Base-by-base conservation (phyloP, 1,284 basidiomycete genomes). In the Naganishia cerealis region DNA sequence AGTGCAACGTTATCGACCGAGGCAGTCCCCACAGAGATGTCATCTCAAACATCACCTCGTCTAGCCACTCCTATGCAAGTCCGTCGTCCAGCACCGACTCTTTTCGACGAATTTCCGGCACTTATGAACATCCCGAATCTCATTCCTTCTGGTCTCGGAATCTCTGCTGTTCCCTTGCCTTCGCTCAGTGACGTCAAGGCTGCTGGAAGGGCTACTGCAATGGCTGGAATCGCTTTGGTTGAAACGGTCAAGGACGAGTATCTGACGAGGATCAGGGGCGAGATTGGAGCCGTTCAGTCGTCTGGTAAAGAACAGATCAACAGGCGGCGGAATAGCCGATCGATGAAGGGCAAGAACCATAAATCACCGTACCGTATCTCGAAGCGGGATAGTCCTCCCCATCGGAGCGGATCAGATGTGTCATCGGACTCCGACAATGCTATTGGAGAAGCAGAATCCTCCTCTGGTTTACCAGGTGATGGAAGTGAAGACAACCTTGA, bases 171-270 rank as follows among this genome's bases (percentile, higher is more conserved):
- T 10, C 29, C 58, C 10, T 36, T 61, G 24, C 58, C 58, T 3
- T 50, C 58, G 26, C 42, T 61, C 29, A 26, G 26, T 6, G 58
- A 61, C 29, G 58, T 61, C 42, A 46, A 36, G 26, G 58, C 43
- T 38, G 58, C 58, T 21, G 58, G 58, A 50, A 26, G 58, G 16
- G 58, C 46, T 13, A 61, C 58, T 29, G 29, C 43, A 21, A 48
- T 50, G 15, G 58, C 58, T 48, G 58, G 58, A 50, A 52, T 53
- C 8, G 59, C 59, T 10, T 21, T 62, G 26, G 59, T 62, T 10
- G 48, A 50, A 8, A 62, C 46, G n/a, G 59, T 62, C 48, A 62
- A 50, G 36, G 59, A 62, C 38, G 59, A 52, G 24, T 62, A 62
- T 40, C 24, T 26, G 38, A 21, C 48, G 4, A 29, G 59, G 15